Base-by-base conservation (phyloP, 2,329 filamentous ascomycete species). In the Myriosclerotinia scirpicola region DNA sequence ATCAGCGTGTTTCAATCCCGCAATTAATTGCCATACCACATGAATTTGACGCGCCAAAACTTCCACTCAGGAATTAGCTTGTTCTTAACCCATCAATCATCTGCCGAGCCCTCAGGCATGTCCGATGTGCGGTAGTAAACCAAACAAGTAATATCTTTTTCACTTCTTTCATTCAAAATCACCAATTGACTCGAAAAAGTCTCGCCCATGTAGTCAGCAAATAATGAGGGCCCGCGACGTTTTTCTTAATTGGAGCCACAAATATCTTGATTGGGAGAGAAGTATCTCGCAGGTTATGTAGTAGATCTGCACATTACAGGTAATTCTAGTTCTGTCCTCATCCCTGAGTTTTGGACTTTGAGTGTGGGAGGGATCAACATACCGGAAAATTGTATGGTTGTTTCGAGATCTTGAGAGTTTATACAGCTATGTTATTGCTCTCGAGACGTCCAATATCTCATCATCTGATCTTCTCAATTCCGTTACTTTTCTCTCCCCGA, bases 41-140 rank as follows among this genome's bases (percentile, higher is more conserved):
- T 48, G 20, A 36, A 64, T 40, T 56, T 56, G n/a, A 64, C 52
- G 30, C 53, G 30, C 30, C 62, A 64, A n/a, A 17, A 30, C 30
- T 64, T 56, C 42, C 42, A 64, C 42, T 64, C 62, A 46, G 36
- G n/a, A 14, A 26, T 26, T 14, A 64, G 6, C 40, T 54, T 50
- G 17, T 64, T 42, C 20, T 50, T 20, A n/a, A 40, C 42, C 14
- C 53, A 56, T 26, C 56, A 26, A 20, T 56, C 34, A 26, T 54
- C 50, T 6, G 15, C 22, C 22, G 20, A 48, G 17, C n/a, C 62
- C 14, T 64, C 52, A 7, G 53, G 40, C 40, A 64, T 56, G 12
- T 7, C 1, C 12, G 14, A 38, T 17, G 1, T 2, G 53, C 62
- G 34, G 30, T 56, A 53, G 20, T 56, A 64, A 2, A 56, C n/a